Evolutionary conservation across 495 filamentous ascomycete genomes (phyloP).

Genomic region (Aspergillus cavernicola): DNA sequence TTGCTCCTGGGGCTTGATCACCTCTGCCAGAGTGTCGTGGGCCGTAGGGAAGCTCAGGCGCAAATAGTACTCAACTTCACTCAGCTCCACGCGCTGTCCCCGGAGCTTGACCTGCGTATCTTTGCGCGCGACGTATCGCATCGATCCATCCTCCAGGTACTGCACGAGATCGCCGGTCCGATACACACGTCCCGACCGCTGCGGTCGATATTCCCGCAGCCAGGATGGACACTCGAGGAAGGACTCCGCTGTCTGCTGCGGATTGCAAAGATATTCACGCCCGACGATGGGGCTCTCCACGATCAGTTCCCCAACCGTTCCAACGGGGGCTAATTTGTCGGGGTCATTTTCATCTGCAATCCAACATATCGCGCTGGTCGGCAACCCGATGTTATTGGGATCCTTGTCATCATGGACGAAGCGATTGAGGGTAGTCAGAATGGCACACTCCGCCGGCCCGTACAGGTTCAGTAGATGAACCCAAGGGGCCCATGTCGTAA

Average conservation of each 20-base stretch:
- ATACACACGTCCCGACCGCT: conserved; percentile 10
- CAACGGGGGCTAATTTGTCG: conserved; percentile 29
- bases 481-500: conserved; percentile 17
- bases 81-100: conserved; percentile 21
- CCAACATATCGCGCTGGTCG: not conserved
- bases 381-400: not conserved
- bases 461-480: conserved; percentile 7
- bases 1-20: not conserved
- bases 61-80: conserved; percentile 26
- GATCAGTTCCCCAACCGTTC: conserved; percentile 43
- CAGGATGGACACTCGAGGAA: conserved; percentile 12
- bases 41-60: not conserved
- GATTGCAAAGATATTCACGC: conserved; percentile 18
- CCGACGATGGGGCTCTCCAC: conserved; percentile 35
- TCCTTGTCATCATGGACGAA: not conserved
- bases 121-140: conserved; percentile 38
- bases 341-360: not conserved
- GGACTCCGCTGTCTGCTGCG: conserved; percentile 17
- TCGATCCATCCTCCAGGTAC: conserved; percentile 28
- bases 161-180: conserved; percentile 30
- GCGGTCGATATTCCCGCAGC: conserved; percentile 20
- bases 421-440: not conserved
- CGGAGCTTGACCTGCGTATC: conserved; percentile 24
- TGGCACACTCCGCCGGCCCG: conserved; percentile 9
- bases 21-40: not conserved